phyloP scores from a whole-genome alignment of 2,329 filamentous ascomycete genomes.

The Magnaporthiopsis poae region DNA sequence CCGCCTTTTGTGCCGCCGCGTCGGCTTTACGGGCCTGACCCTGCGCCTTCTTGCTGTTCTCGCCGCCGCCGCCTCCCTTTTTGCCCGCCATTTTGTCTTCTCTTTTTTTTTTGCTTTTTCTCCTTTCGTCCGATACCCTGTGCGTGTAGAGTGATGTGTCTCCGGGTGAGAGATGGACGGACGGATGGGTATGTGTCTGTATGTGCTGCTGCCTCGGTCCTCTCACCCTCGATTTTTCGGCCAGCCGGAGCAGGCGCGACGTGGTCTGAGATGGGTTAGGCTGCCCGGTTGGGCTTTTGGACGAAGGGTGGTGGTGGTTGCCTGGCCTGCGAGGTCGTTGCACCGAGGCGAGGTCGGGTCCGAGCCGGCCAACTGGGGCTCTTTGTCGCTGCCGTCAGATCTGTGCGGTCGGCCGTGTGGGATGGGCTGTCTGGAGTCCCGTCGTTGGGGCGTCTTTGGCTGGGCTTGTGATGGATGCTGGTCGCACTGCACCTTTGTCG shows the following conservation, averaged over 20 bases:
- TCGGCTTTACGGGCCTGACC: conserved; percentile 92
- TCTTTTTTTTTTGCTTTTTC: neutral
- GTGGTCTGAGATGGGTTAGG: neutral
- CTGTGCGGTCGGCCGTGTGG: neutral
- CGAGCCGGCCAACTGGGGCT: neutral
- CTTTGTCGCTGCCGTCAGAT: neutral
- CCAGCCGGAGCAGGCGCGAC: neutral
- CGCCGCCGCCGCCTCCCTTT: conserved; percentile 55
- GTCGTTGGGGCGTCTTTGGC: neutral
- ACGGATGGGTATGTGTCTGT: neutral
- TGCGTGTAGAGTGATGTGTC: neutral
- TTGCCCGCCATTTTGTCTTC: conserved; percentile 55
- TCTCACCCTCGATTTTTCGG: too few relatives aligned
- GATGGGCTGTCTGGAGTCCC: neutral
- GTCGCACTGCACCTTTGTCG: neutral
- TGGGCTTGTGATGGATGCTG: neutral
- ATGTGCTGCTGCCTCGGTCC: too few relatives aligned
- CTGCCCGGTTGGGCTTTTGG: neutral
- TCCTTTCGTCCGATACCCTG: neutral
- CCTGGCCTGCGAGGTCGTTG: neutral
- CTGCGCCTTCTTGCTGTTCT: conserved; percentile 78
- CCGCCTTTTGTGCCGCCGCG: conserved; percentile 68
- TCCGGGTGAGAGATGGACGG: neutral
- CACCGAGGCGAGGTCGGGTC: neutral
- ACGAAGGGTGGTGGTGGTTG: neutral